Conservation (phyloP, 192 early-diverging fungal species). For the Linderina pennispora region DNA sequence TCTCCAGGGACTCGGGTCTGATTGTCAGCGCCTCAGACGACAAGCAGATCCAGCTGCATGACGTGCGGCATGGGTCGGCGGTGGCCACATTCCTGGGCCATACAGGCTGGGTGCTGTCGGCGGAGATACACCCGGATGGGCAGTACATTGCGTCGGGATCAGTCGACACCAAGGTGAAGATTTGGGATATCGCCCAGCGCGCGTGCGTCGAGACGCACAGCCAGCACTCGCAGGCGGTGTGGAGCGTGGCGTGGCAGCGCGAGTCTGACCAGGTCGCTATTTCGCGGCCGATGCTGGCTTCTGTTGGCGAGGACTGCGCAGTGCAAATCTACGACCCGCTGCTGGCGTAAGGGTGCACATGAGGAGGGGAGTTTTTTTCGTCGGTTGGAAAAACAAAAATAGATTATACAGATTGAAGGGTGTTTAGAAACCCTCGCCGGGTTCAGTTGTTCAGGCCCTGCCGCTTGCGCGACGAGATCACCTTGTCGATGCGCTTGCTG, state of each 20-base stretch:
- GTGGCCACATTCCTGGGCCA: conserved; percentile 34
- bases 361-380: too few species aligned
- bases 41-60: conserved; percentile 43
- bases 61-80: conserved; percentile 30
- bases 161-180: conserved; percentile 41
- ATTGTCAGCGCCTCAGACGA: conserved; percentile 37
- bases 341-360: conserved; percentile 25
- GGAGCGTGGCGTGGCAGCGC: conserved; percentile 40
- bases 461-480: conserved; percentile 29
- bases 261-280: conserved; percentile 21
- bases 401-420: background rate
- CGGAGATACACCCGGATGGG: conserved; percentile 33
- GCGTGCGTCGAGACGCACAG: conserved; percentile 34
- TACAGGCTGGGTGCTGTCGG: conserved; percentile 41
- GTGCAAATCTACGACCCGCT: conserved; percentile 38
- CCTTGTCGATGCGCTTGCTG: conserved; percentile 37
- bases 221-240: conserved; percentile 37
- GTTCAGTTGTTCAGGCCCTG: background rate
- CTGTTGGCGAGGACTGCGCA: conserved; percentile 37
- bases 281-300: conserved; percentile 36
- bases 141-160: conserved; percentile 43
- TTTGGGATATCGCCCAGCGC: conserved; percentile 43
- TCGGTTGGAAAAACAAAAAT: too few species aligned
- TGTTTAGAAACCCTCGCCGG: conserved; percentile 1
- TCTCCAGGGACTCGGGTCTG: conserved; percentile 36